phyloP scores from a whole-genome alignment of 129 eudicot species.

The Logfia minima region DNA sequence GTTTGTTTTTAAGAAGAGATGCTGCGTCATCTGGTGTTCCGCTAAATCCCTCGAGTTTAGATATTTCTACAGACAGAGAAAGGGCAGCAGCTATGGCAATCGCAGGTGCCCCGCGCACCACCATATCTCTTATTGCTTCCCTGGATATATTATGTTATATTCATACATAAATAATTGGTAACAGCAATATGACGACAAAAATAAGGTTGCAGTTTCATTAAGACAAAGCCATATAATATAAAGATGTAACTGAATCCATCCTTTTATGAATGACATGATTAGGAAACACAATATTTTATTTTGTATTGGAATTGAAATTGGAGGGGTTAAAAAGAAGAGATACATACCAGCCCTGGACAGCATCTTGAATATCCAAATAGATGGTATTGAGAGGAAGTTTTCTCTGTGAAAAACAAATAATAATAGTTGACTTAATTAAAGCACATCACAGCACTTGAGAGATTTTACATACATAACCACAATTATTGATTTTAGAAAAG shows the following conservation, averaged over 20 bases:
- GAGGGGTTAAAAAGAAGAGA: no score
- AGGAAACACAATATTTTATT: background rate
- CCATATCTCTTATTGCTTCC: slow-evolving; percentile 94
- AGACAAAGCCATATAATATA: background rate
- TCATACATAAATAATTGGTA: background rate
- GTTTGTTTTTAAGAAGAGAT: slow-evolving; percentile 49
- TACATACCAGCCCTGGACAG: slow-evolving; percentile 77
- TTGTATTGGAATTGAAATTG: background rate
- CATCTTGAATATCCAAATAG: slow-evolving; percentile 69
- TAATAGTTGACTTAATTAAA: no score
- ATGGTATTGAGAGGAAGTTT: slow-evolving; percentile 83
- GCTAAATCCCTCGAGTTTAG: slow-evolving; percentile 41
- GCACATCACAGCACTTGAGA: no score
- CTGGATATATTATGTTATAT: slow-evolving; percentile 27
- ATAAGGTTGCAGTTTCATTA: no score
- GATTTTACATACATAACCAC: no score
- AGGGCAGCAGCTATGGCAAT: slow-evolving; percentile 98
- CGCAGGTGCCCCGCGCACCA: slow-evolving; percentile 99
- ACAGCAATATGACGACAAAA: no score
- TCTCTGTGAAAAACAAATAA: slow-evolving; percentile 52
- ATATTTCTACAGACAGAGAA: slow-evolving; percentile 79
- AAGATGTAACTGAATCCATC: no score
- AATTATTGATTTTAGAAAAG: background rate
- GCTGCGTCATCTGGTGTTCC: slow-evolving; percentile 72
- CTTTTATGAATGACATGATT: no score